Conservation (phyloP, 2,329 filamentous ascomycete genomes). For the Fusarium xyrophilum region DNA sequence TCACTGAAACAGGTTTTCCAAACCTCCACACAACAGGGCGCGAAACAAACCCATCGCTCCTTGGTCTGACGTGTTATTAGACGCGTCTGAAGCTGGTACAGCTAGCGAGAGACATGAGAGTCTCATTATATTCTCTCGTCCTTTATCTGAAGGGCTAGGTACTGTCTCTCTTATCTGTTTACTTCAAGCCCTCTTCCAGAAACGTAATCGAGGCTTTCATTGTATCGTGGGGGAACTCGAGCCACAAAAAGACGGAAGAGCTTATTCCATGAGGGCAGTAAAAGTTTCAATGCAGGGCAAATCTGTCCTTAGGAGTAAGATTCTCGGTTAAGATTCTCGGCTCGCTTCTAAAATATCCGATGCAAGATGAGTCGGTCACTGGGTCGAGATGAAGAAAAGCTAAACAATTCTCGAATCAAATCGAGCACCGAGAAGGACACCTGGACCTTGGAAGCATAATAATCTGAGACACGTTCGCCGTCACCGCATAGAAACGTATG, state of each 20-base stretch:
- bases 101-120: constrained; percentile 22
- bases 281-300: constrained; percentile 1
- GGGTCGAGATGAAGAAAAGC: constrained; percentile 1
- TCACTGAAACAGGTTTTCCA: constrained; percentile 12
- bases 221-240: neutral
- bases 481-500: neutral
- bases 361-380: constrained; percentile 25
- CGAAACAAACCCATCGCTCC: constrained; percentile 22
- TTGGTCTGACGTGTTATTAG: constrained; percentile 19
- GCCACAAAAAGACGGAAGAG: neutral
- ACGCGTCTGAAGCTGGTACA: constrained; percentile 21
- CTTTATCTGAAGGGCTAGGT: neutral
- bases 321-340: constrained; percentile 20
- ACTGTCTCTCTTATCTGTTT: neutral
- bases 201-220: neutral
- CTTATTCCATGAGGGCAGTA: neutral
- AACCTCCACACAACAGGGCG: constrained; percentile 13
- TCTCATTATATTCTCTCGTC: constrained; percentile 1
- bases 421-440: constrained; percentile 15
- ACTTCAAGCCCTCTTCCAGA: constrained; percentile 1
- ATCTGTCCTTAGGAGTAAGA: neutral
- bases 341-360: constrained; percentile 25
- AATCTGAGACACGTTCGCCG: constrained; percentile 28
- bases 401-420: constrained; percentile 4
- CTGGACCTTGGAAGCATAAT: neutral